phyloP scores from a whole-genome alignment of 176 grass and related monocot genomes.

The Metroxylon sagu region DNA sequence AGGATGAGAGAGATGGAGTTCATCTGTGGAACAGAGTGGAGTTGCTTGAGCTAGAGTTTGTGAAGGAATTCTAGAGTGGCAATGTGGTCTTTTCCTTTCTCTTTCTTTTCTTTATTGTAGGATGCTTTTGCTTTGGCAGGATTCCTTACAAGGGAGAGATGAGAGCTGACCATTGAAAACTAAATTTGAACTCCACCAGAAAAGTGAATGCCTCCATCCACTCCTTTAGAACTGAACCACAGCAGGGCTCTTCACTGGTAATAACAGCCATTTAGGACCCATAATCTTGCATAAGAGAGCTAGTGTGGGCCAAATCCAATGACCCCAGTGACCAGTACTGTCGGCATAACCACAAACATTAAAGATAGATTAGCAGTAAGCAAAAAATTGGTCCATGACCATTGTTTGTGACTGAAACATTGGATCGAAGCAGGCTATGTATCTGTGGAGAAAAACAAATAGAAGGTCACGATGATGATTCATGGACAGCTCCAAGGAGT shows the following conservation, averaged over 20 bases:
- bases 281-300: not conserved
- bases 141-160: slow-evolving; percentile 11
- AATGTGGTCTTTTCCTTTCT: slow-evolving; percentile 22
- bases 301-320: not conserved
- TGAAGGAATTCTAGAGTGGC: slow-evolving; percentile 16
- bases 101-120: slow-evolving; percentile 34
- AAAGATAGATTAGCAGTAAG: not conserved
- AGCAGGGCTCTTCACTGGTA: not conserved
- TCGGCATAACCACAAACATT: slow-evolving; percentile 1
- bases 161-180: not conserved
- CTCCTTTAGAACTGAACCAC: too few species aligned
- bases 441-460: too few species aligned
- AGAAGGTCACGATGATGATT: too few species aligned
- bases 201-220: not conserved
- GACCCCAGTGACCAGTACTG: not conserved
- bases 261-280: not conserved
- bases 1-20: not conserved
- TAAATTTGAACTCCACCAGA: slow-evolving; percentile 1
- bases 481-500: too few species aligned
- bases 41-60: slow-evolving; percentile 21
- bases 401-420: too few species aligned
- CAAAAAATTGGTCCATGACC: not conserved
- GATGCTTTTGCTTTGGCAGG: slow-evolving; percentile 29
- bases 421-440: too few species aligned
- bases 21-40: slow-evolving; percentile 9